Percentiles rank a stretch among this genome's conserved stretches.
Evolutionary conservation across 2,329 filamentous ascomycete genomes (phyloP).

Genomic region (Cladosporium cucumerinum): DNA sequence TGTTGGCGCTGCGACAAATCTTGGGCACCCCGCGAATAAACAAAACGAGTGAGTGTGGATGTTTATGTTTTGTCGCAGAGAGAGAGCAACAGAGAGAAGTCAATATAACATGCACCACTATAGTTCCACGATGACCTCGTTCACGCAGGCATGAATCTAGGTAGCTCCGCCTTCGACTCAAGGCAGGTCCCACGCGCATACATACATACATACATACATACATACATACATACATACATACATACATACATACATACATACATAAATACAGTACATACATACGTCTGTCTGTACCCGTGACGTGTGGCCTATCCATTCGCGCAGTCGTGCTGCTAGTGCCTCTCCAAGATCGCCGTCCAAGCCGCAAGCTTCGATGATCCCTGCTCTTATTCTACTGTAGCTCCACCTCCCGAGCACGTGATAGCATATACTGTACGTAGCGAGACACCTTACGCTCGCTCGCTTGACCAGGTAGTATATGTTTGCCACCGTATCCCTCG

Average conservation of each 20-base stretch:
- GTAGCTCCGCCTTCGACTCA: not conserved
- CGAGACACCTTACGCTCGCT: no score
- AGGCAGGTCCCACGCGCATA: constrained; percentile 3
- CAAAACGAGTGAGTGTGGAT: constrained; percentile 1
- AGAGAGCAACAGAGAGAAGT: not conserved
- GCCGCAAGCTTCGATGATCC: not conserved
- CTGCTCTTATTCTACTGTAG: not conserved
- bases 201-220: no score
- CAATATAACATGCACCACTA: not conserved
- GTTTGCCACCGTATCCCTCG: no score
- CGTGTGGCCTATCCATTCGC: not conserved
- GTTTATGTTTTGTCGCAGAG: not conserved
- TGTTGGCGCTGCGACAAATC: not conserved
- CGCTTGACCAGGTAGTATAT: not conserved
- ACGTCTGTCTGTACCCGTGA: constrained; percentile 9
- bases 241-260: no score
- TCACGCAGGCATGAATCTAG: not conserved
- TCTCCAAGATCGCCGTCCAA: not conserved
- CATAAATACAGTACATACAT: no score
- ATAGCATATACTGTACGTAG: not conserved
- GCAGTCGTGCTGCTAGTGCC: not conserved
- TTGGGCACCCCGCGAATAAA: not conserved
- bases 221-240: no score
- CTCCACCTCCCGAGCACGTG: not conserved
- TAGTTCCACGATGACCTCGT: not conserved